These are phyloP conservation scores for Globomyces sp. DNA, from an alignment of 371 early-diverging fungal species.

Conservation along the genomic window DNA sequence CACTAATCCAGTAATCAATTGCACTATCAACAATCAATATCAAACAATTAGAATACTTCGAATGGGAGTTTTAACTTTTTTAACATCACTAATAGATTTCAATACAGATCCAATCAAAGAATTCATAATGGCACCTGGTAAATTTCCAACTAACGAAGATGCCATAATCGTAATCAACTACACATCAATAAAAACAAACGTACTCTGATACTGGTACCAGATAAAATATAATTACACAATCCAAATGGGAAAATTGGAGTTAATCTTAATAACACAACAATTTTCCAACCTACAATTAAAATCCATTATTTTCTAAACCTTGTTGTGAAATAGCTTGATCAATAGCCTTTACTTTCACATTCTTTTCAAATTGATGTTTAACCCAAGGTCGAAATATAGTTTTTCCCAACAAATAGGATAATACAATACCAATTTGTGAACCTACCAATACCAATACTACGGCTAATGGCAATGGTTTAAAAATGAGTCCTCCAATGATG, in stretches of 20 bases:
- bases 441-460: slow-evolving; percentile 29
- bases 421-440: slow-evolving; percentile 31
- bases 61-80: slow-evolving; percentile 12
- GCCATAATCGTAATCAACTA: slow-evolving; percentile 13
- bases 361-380: slow-evolving; percentile 22
- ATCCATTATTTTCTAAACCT: slow-evolving; percentile 17
- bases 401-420: slow-evolving; percentile 27
- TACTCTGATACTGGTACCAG: slow-evolving; percentile 28
- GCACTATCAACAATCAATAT: neutral
- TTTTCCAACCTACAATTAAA: slow-evolving; percentile 24
- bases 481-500: slow-evolving; percentile 35
- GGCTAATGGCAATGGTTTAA: slow-evolving; percentile 26
- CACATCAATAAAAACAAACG: neutral
- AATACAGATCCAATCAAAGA: slow-evolving; percentile 13
- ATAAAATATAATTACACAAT: slow-evolving; percentile 34
- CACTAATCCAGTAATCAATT: slow-evolving; percentile 23
- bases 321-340: slow-evolving; percentile 32
- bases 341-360: slow-evolving; percentile 26
- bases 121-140: slow-evolving; percentile 14
- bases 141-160: slow-evolving; percentile 14
- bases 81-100: neutral
- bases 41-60: neutral
- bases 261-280: slow-evolving; percentile 31
- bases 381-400: slow-evolving; percentile 37
- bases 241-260: slow-evolving; percentile 41